These are phyloP conservation scores for Didymellaceae sp. DNA, from an alignment of 2,329 filamentous ascomycete genomes.

Conservation along the genomic window DNA sequence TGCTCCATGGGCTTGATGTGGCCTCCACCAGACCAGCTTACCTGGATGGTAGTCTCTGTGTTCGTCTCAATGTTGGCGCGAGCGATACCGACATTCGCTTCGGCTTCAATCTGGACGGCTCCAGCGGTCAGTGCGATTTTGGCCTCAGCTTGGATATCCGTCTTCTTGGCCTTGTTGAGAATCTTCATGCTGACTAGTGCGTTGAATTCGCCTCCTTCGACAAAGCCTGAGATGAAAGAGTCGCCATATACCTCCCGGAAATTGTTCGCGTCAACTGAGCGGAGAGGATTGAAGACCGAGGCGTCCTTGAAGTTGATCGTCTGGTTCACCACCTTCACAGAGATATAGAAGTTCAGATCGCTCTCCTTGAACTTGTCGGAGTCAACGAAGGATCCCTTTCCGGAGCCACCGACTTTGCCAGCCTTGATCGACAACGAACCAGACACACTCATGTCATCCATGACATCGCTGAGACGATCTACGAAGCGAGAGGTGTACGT, in stretches of 20 bases:
- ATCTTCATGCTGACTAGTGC: constrained; percentile 5
- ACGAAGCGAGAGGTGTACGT: constrained; percentile 27
- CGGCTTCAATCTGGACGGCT: neutral
- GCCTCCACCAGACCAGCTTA: constrained; percentile 22
- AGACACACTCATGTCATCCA: constrained; percentile 20
- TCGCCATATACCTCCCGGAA: constrained; percentile 21
- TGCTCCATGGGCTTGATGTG: constrained; percentile 17
- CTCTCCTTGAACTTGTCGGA: constrained; percentile 30
- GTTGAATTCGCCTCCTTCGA: constrained; percentile 23
- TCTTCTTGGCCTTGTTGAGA: constrained; percentile 15
- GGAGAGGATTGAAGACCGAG: constrained; percentile 26
- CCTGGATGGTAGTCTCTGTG: constrained; percentile 18
- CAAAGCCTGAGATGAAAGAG: constrained; percentile 19
- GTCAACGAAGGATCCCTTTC: constrained; percentile 13
- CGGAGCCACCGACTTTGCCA: constrained; percentile 11
- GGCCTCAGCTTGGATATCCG: constrained; percentile 4
- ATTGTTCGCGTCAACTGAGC: constrained; percentile 5
- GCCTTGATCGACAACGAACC: constrained; percentile 16
- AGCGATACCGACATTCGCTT: constrained; percentile 9
- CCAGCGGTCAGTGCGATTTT: constrained; percentile 9
- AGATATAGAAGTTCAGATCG: constrained; percentile 35
- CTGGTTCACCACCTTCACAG: constrained; percentile 33
- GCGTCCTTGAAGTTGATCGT: constrained; percentile 29
- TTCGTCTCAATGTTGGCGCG: constrained; percentile 6
- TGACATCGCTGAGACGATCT: constrained; percentile 27